These are phyloP conservation scores for Leucosporidium yakuticum DNA, from an alignment of 768 basidiomycete species.

Conservation along the genomic window DNA sequence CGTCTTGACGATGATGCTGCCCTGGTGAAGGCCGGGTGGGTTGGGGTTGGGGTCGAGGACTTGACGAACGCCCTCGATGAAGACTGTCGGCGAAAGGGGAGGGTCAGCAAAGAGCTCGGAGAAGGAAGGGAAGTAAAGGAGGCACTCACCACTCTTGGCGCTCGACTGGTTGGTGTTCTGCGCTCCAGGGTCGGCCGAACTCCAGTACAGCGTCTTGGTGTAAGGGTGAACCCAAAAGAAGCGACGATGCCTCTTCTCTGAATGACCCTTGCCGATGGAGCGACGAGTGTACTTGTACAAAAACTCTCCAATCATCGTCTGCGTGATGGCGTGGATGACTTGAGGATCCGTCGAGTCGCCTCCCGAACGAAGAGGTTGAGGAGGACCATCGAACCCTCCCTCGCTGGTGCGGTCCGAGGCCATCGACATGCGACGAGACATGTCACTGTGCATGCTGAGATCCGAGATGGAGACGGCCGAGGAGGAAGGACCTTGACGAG, in stretches of 20 bases:
- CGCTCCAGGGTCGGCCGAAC: slow-evolving; percentile 82
- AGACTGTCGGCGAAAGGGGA: slow-evolving; percentile 21
- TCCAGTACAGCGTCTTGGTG: slow-evolving; percentile 96
- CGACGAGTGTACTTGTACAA: slow-evolving; percentile 93
- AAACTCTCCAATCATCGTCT: slow-evolving; percentile 99
- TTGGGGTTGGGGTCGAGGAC: slow-evolving; percentile 94
- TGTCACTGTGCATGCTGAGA: slow-evolving; percentile 47
- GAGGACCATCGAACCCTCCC: slow-evolving; percentile 23
- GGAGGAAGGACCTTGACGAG: not conserved
- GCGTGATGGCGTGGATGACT: slow-evolving; percentile 93
- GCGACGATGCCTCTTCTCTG: slow-evolving; percentile 79
- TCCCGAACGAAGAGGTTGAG: slow-evolving; percentile 26
- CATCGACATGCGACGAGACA: slow-evolving; percentile 72
- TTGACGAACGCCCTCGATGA: slow-evolving; percentile 77
- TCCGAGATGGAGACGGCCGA: slow-evolving; percentile 25
- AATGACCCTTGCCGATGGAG: slow-evolving; percentile 81
- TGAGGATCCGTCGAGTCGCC: slow-evolving; percentile 70
- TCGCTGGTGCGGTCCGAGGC: slow-evolving; percentile 51
- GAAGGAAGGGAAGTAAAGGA: slow-evolving; percentile 19
- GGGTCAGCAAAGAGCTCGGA: slow-evolving; percentile 13
- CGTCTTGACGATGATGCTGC: slow-evolving; percentile 87
- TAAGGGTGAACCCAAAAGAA: slow-evolving; percentile 99
- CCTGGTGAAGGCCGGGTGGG: slow-evolving; percentile 86
- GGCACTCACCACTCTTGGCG: slow-evolving; percentile 85
- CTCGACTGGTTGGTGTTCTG: slow-evolving; percentile 81